phyloP scores from a whole-genome alignment of 495 filamentous ascomycete genomes.

The Penicillium simplicissimum region DNA sequence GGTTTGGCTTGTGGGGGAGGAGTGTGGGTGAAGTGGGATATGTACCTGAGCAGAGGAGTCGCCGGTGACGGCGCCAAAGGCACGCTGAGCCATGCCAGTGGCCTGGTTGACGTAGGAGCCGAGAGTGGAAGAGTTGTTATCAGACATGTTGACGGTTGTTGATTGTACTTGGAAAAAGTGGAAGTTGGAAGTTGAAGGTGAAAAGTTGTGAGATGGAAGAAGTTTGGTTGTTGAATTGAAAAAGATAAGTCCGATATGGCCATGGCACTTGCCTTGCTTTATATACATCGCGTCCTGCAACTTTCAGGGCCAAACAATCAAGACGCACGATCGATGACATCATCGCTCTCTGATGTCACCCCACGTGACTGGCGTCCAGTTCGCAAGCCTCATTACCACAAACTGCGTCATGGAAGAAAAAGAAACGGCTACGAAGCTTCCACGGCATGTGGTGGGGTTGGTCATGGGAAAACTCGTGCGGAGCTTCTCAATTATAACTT shows the following conservation, averaged over 20 bases:
- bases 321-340: constrained; percentile 25
- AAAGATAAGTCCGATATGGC: background rate
- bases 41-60: constrained; percentile 64
- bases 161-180: constrained; percentile 4
- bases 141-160: constrained; percentile 53
- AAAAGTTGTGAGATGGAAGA: constrained; percentile 2
- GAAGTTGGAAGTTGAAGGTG: constrained; percentile 2
- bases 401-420: constrained; percentile 16
- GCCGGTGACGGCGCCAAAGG: constrained; percentile 74
- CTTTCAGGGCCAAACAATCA: constrained; percentile 1
- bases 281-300: background rate
- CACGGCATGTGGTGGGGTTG: constrained; percentile 7
- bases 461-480: background rate
- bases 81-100: constrained; percentile 69
- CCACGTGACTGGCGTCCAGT: constrained; percentile 17
- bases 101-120: constrained; percentile 82
- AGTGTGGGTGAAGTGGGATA: background rate
- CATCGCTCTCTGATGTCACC: constrained; percentile 24
- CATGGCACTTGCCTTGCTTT: background rate
- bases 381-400: background rate
- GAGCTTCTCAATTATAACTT: background rate
- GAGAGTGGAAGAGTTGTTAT: constrained; percentile 68
- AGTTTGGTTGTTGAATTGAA: constrained; percentile 1
- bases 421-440: constrained; percentile 12
- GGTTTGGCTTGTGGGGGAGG: too few relatives aligned